Percentiles rank a stretch among this genome's conserved stretches.
Evolutionary conservation across 768 basidiomycete species (phyloP).

Genomic region (Antrodiella citrinella): DNA sequence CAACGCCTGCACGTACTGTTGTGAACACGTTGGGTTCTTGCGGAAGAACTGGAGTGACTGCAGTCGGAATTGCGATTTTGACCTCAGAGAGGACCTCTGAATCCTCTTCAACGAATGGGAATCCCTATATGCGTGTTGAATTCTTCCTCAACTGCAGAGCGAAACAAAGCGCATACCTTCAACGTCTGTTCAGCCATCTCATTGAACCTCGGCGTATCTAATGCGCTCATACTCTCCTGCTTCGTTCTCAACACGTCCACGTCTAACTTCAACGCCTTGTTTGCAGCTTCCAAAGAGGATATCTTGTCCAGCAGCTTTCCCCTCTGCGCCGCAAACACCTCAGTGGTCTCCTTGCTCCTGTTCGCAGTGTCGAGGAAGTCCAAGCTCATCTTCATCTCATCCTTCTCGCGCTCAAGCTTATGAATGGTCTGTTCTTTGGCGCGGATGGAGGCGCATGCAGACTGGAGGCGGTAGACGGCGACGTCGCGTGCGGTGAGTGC

Average conservation of each 20-base stretch:
- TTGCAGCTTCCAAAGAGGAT: conserved; percentile 28
- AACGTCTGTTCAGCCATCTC: not conserved
- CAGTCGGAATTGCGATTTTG: not conserved
- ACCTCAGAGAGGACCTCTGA: not conserved
- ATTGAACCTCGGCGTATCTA: conserved; percentile 25
- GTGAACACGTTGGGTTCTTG: not conserved
- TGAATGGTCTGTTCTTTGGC: conserved; percentile 49
- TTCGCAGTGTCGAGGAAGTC: not conserved
- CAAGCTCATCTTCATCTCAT: conserved; percentile 10
- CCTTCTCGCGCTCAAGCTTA: conserved; percentile 30
- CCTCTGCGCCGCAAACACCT: not conserved
- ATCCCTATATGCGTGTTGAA: not conserved
- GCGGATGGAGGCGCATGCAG: conserved; percentile 53
- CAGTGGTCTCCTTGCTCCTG: not conserved
- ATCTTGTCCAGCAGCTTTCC: conserved; percentile 18
- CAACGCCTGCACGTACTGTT: not conserved
- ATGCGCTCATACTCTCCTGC: conserved; percentile 14
- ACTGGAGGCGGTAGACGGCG: conserved; percentile 46
- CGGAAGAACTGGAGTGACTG: not conserved
- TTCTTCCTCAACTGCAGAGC: not conserved
- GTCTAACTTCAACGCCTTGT: conserved; percentile 24
- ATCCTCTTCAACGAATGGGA: not conserved
- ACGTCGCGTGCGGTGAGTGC: conserved; percentile 58
- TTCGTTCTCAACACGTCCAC: conserved; percentile 6
- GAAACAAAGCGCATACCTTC: conserved; percentile 1